Evolutionary conservation across 805 yeast species (phyloP).

Genomic region (Wickerhamiella sorbophila): DNA sequence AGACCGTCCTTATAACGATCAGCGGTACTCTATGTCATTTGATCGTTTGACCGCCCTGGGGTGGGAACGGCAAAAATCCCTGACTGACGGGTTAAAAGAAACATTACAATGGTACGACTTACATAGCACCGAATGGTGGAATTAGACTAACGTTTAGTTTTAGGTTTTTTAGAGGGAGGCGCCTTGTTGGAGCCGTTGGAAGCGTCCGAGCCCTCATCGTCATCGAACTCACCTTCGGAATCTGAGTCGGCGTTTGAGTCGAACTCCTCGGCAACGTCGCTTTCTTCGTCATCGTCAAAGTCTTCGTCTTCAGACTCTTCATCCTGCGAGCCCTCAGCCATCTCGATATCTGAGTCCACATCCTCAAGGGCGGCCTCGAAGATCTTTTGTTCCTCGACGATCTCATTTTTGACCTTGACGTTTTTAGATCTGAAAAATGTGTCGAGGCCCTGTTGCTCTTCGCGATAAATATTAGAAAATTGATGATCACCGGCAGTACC

Average conservation of each 20-base stretch:
- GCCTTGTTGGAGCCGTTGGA: neutral
- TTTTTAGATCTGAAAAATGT: slow-evolving; percentile 63
- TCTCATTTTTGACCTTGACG: slow-evolving; percentile 72
- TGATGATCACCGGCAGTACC: slow-evolving; percentile 56
- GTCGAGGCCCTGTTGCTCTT: slow-evolving; percentile 73
- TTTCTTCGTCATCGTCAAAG: slow-evolving; percentile 48
- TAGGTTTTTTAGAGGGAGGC: neutral
- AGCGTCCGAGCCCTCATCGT: slow-evolving; percentile 8
- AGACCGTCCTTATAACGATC: slow-evolving; percentile 28
- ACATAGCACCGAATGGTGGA: neutral
- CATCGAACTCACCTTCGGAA: slow-evolving; percentile 21
- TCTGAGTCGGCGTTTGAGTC: slow-evolving; percentile 45
- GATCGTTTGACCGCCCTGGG: slow-evolving; percentile 21
- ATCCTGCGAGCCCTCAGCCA: slow-evolving; percentile 48
- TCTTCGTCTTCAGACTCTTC: slow-evolving; percentile 63
- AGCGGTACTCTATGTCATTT: slow-evolving; percentile 24
- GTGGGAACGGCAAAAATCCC: slow-evolving; percentile 22
- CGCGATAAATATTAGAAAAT: slow-evolving; percentile 79
- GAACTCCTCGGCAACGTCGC: slow-evolving; percentile 73
- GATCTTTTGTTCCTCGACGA: slow-evolving; percentile 71
- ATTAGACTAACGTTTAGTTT: neutral
- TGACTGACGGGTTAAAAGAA: slow-evolving; percentile 21
- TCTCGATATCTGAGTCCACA: slow-evolving; percentile 33
- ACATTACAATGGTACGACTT: slow-evolving; percentile 24
- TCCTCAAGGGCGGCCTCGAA: slow-evolving; percentile 62